These are phyloP conservation scores for Claviceps arundinis DNA, from an alignment of 2,329 filamentous ascomycete genomes.

Conservation along the genomic window DNA sequence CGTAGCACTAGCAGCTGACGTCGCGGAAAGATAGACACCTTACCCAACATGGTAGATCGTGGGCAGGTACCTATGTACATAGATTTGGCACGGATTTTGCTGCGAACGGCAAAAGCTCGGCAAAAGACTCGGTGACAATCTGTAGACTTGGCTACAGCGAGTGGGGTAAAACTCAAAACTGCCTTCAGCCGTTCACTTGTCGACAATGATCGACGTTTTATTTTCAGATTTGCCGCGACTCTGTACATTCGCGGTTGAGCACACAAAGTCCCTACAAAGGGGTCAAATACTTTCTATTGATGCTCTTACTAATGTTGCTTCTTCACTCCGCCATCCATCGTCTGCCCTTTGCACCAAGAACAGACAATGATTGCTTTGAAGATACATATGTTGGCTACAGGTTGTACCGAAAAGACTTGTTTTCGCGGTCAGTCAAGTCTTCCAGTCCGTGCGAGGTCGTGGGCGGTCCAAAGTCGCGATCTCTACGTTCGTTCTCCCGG, in stretches of 20 bases:
- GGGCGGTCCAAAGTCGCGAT: constrained; percentile 17
- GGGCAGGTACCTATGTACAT: not conserved
- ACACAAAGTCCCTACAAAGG: not conserved
- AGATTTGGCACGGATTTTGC: not conserved
- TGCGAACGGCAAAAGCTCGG: not conserved
- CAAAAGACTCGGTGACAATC: not conserved
- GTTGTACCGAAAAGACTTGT: constrained; percentile 11
- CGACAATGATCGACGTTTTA: too few relatives aligned
- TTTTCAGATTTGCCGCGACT: not conserved
- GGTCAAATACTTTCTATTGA: not conserved
- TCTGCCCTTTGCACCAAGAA: not conserved
- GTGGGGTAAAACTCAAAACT: too few relatives aligned
- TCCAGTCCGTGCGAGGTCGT: constrained; percentile 23
- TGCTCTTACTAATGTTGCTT: not conserved
- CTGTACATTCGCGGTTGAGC: not conserved
- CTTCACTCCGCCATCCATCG: not conserved
- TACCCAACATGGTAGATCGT: not conserved
- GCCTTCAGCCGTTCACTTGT: too few relatives aligned
- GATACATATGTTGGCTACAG: not conserved
- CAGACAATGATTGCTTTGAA: not conserved
- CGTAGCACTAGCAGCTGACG: not conserved
- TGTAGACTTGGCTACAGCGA: too few relatives aligned
- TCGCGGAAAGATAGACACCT: not conserved
- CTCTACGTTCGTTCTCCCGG: constrained; percentile 17
- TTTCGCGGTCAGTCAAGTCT: constrained; percentile 22